Evolutionary conservation across 352 stramenopile species (phyloP).

Genomic region (Phytophthora meadii): DNA sequence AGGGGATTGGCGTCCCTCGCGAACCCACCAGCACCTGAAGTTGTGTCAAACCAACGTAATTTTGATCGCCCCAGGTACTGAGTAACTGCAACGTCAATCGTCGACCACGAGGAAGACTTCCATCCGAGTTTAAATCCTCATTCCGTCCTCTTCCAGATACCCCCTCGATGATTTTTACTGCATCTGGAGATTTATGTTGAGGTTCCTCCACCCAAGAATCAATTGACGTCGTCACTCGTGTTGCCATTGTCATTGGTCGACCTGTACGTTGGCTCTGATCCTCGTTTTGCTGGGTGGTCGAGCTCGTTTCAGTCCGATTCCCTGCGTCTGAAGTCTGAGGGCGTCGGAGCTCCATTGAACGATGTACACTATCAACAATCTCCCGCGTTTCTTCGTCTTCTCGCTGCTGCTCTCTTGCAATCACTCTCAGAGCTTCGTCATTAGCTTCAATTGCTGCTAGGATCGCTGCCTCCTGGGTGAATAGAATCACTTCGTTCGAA

Average conservation of each 20-base stretch:
- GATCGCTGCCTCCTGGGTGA: constrained; percentile 74
- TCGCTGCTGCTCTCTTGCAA: constrained; percentile 43
- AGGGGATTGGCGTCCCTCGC: constrained; percentile 42
- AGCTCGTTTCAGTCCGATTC: constrained; percentile 15
- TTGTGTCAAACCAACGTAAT: constrained; percentile 89
- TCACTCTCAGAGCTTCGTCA: constrained; percentile 41
- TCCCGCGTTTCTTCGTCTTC: constrained; percentile 55
- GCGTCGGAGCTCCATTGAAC: constrained; percentile 54
- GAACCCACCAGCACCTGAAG: constrained; percentile 69
- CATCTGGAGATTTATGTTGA: constrained; percentile 51
- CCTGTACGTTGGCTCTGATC: constrained; percentile 15
- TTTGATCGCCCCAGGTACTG: constrained; percentile 78
- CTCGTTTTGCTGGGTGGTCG: constrained; percentile 24
- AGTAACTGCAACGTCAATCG: constrained; percentile 61
- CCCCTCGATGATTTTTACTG: constrained; percentile 41
- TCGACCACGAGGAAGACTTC: constrained; percentile 52
- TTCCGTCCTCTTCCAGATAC: constrained; percentile 22
- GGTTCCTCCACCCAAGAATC: constrained; percentile 63
- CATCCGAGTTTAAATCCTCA: constrained; percentile 12
- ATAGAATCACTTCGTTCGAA: constrained; percentile 89
- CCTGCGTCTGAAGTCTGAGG: constrained; percentile 64
- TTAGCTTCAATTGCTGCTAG: constrained; percentile 78
- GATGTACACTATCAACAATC: constrained; percentile 44
- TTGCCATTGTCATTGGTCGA: constrained; percentile 58
- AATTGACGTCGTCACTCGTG: constrained; percentile 45